Conservation (phyloP, 208 protist genomes). For the Wallacemonas sp. region DNA sequence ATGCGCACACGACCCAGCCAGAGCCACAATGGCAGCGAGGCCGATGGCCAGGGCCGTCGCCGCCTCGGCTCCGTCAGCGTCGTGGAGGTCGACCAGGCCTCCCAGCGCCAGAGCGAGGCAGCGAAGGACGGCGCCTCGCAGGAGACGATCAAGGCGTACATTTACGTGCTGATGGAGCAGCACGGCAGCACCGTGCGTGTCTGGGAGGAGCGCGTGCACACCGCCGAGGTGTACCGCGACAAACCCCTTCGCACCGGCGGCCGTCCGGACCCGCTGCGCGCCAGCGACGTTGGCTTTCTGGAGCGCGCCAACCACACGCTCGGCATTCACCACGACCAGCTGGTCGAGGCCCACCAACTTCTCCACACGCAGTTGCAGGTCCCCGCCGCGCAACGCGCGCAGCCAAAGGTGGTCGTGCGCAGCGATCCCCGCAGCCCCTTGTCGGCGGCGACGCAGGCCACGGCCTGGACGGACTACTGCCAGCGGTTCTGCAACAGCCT, state of each 20-base stretch:
- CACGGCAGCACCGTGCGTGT: constrained; percentile 24
- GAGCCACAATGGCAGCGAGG: no score
- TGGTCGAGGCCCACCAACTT: constrained; percentile 27
- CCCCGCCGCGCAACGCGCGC: constrained; percentile 3
- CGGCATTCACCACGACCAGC: constrained; percentile 17
- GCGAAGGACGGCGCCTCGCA: constrained; percentile 9
- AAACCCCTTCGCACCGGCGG: constrained; percentile 37
- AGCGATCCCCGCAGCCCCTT: constrained; percentile 14
- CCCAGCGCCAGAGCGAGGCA: neutral
- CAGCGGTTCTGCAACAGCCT: constrained; percentile 24
- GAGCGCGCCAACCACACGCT: constrained; percentile 23
- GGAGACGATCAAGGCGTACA: constrained; percentile 35
- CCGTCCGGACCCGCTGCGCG: constrained; percentile 27
- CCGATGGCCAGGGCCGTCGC: no score
- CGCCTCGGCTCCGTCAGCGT: constrained; percentile 3
- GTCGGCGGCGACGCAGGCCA: neutral
- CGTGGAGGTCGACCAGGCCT: neutral
- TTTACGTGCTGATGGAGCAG: constrained; percentile 27
- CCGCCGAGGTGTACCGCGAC: constrained; percentile 39
- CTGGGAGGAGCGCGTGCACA: constrained; percentile 33
- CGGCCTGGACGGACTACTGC: constrained; percentile 34
- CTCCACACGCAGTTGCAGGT: constrained; percentile 14
- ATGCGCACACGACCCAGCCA: neutral
- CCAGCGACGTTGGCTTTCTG: constrained; percentile 34
- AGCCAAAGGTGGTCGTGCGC: constrained; percentile 10